These are phyloP conservation scores for Gossypium arboreum DNA, from an alignment of 345 rosid species.

Conservation along the genomic window DNA sequence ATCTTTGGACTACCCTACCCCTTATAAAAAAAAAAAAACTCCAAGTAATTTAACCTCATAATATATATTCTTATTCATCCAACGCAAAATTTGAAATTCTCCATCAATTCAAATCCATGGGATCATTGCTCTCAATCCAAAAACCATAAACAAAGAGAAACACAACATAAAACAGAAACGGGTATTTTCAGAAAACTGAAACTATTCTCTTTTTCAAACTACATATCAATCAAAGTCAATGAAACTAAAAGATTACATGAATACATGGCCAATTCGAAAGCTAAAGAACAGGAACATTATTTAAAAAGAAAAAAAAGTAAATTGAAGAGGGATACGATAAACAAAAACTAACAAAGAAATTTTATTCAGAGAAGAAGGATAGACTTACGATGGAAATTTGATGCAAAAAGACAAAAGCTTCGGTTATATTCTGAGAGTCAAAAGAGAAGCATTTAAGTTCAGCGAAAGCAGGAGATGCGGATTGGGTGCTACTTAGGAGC, in stretches of 20 bases:
- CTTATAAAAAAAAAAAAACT: too few relatives aligned
- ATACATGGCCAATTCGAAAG: not conserved
- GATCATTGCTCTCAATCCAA: not conserved
- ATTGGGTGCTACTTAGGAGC: not conserved
- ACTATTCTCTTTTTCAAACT: not conserved
- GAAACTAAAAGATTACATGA: not conserved
- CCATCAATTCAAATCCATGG: not conserved
- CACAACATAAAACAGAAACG: not conserved
- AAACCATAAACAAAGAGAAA: not conserved
- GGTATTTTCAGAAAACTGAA: not conserved
- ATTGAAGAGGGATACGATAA: not conserved
- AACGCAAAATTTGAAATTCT: not conserved
- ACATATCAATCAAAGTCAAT: not conserved
- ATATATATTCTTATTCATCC: not conserved
- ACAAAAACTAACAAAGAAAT: not conserved
- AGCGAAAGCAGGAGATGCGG: not conserved
- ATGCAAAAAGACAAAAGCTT: not conserved
- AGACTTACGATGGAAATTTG: conserved; percentile 6
- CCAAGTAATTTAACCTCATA: not conserved
- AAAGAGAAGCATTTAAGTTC: not conserved
- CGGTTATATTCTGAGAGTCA: not conserved
- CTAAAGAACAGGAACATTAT: not conserved
- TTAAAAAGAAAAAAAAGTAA: not conserved
- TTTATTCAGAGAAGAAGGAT: not conserved
- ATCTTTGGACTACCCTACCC: too few relatives aligned